Conservation (phyloP, 2,329 filamentous ascomycete genomes). For the Polytolypa hystricis region DNA sequence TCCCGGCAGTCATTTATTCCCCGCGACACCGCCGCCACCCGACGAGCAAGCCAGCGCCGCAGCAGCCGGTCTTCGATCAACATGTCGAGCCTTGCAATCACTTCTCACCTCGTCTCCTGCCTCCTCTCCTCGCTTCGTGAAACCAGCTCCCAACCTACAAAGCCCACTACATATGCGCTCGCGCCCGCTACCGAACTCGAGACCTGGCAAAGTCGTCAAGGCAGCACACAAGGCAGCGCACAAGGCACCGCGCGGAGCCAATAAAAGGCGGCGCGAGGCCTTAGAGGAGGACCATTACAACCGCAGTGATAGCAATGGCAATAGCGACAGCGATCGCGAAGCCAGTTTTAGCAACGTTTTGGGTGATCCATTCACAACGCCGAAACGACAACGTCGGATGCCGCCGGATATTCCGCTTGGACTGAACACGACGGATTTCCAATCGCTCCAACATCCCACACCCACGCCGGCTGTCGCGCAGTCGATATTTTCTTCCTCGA, state of each 20-base stretch:
- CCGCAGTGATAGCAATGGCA: constrained; percentile 17
- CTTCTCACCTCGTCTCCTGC: constrained; percentile 31
- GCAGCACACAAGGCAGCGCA: constrained; percentile 12
- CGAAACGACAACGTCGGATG: constrained; percentile 33
- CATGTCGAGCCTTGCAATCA: constrained; percentile 32
- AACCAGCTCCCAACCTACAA: constrained; percentile 28
- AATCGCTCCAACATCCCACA: constrained; percentile 23
- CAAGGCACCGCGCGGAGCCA: constrained; percentile 9
- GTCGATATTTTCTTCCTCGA: too few relatives aligned
- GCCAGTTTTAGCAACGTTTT: constrained; percentile 11
- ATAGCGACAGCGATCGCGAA: constrained; percentile 11
- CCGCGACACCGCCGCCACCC: constrained; percentile 28
- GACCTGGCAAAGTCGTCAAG: constrained; percentile 21
- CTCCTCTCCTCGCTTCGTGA: constrained; percentile 24
- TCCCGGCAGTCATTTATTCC: constrained; percentile 25
- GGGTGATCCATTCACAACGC: constrained; percentile 28
- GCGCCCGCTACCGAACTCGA: constrained; percentile 17
- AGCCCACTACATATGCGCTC: constrained; percentile 27
- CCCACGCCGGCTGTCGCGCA: neutral
- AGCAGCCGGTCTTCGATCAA: constrained; percentile 30
- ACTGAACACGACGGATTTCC: constrained; percentile 33
- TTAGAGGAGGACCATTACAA: constrained; percentile 30
- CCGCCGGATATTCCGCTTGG: constrained; percentile 36
- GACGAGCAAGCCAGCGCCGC: constrained; percentile 24
- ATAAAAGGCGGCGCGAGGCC: constrained; percentile 16